Base-by-base conservation (phyloP, 2,329 filamentous ascomycete genomes). In the Aspergillus pseudoterreus region DNA sequence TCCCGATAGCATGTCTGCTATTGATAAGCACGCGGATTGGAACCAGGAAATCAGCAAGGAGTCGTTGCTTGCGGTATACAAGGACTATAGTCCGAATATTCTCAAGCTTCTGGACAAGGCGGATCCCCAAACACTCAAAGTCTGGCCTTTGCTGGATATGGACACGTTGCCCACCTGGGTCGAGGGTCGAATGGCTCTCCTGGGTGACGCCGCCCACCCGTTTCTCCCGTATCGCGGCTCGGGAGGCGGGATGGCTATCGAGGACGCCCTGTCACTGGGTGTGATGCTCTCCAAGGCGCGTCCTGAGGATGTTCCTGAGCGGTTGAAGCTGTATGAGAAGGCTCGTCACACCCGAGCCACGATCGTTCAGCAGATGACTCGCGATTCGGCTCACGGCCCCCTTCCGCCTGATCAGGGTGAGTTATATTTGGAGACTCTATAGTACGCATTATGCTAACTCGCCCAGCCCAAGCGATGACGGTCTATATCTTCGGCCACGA, bases 131-230 rank as follows among this genome's bases (percentile, higher is more conserved):
- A 71, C 70, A 0, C 60, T 84, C 17, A 82, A 79, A 49, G 69
- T 82, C 0, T 86, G 82, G 82, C 77, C 75, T 19, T 65, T 86
- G 1, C 63, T 84, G 4, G 85, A 88, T 56, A 85, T 86, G 80
- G 76, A 81, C 4, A 68, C 75, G 1, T 65, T 88, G 14, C 75
- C 78, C 0, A 74, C 68, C 0, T 88, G 83, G 79, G 71, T 74
- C 0, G 75, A 79, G 2, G 79, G 68, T 0, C 75, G 72, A 4
- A 63, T 87, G 15, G 82, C 77, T 1, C 65, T 87, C 0, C 65
- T 88, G 0, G 85, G 86, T 0, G 85, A 88, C 62, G 83, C 85
- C 0, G 85, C 83, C 0, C 85, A 89, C 63, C 84, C 85, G 0
- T 87, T 88, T 59, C 70, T 84, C 0, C 85, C 84, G 12, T 79